phyloP scores from a whole-genome alignment of 2,329 filamentous ascomycete genomes.

The Fusarium irregulare region DNA sequence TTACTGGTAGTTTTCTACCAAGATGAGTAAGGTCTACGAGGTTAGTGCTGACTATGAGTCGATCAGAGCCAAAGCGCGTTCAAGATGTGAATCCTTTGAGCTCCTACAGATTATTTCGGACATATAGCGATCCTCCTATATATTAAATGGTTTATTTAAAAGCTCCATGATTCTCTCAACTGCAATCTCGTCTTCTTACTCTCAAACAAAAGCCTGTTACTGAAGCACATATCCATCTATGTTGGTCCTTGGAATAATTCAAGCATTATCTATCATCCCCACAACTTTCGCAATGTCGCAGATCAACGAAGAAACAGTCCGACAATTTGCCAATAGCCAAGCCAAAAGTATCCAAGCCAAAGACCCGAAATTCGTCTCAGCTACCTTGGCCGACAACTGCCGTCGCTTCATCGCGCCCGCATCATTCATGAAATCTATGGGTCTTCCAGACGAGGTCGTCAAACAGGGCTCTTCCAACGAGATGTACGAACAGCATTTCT shows the following conservation, averaged over 20 bases:
- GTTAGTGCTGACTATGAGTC: background rate
- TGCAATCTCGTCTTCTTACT: background rate
- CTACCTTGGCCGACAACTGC: background rate
- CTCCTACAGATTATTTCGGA: background rate
- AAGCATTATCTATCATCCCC: background rate
- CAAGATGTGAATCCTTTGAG: background rate
- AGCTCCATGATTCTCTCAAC: background rate
- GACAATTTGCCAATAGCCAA: background rate
- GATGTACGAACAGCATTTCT: background rate
- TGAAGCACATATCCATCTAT: background rate
- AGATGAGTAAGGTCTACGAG: too few relatives aligned
- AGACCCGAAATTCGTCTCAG: background rate
- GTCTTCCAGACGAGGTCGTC: background rate
- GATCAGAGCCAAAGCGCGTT: background rate
- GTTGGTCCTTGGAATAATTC: too few relatives aligned
- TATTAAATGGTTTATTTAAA: background rate
- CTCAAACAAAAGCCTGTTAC: background rate
- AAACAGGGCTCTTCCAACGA: background rate
- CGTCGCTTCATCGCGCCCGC: background rate
- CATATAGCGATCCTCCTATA: background rate
- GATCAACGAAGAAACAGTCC: background rate
- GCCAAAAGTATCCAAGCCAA: background rate
- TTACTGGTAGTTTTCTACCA: background rate
- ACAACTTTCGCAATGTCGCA: background rate
- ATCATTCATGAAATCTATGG: constrained; percentile 1